Base-by-base conservation (phyloP, 176 grass and related monocot species). In the Musa schizocarpa region DNA sequence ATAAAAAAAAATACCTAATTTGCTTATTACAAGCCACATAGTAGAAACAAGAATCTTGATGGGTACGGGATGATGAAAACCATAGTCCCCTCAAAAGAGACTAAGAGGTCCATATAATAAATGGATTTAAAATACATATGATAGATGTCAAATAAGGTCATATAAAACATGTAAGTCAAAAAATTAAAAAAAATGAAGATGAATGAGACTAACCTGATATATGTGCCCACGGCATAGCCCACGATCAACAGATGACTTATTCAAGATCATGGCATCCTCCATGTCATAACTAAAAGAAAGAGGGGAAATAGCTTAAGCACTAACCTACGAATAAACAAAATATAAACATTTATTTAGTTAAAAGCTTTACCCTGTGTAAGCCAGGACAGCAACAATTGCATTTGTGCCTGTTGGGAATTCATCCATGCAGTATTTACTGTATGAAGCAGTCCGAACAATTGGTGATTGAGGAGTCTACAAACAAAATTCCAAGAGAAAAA, bases 211-310 rank as follows among this genome's bases (percentile, higher is more conserved):
- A 73, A 90, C 94, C 94, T 98, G 90, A 77, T 87, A 98, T 69
- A 98, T 91, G 70, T 93, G 88, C 52, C 94, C 94, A 74, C 88
- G 94, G 77, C 85, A 89, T 80, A 98, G 86, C 50, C 94, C 94
- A 27, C 90, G 87, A 69, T 98, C 94, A 76, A 98, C 88, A 80
- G 94, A 79, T 67, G 90, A 98, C 89, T 93, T 98, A 76, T 98
- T 98, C 84, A 98, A 84, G 80, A 98, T 93, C 90, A 98, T 98
- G 64, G 94, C 94, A 78, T 93, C 94, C 80, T 98, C 94, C 94
- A 98, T 98, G 79, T 98, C 94, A 82, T 98, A 98, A 69, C 94
- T 98, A 76, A 68, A 87, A 82, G 13, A 82, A 58, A 53, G 21
- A 69, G 21, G 80, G 77, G 14, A 48, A 53, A 73, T 43, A 78